Conservation (phyloP, 192 early-diverging fungal genomes). For the Backusella westeae region DNA sequence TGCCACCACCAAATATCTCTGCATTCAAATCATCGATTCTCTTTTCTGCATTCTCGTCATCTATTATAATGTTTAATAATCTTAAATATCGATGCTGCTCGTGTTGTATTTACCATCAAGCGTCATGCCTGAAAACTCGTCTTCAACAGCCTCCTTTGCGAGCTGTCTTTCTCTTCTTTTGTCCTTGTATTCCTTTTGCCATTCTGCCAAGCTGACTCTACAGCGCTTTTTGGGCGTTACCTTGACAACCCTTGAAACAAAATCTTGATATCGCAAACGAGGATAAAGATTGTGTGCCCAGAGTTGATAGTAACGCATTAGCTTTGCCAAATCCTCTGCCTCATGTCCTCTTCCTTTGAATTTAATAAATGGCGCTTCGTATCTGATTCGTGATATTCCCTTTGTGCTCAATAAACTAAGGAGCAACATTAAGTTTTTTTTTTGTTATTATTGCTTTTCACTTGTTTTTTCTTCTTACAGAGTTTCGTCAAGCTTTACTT, state of each 20-base stretch:
- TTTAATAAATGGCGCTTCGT: conserved; percentile 3
- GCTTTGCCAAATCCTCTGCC: conserved; percentile 13
- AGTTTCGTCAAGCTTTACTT: neutral
- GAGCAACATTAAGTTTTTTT: neutral
- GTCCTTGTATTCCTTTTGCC: conserved; percentile 12
- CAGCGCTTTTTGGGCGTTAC: conserved; percentile 14
- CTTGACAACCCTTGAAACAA: conserved; percentile 15
- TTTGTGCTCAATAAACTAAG: neutral
- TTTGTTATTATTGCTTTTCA: neutral
- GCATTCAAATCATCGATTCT: neutral
- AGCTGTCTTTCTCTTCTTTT: neutral
- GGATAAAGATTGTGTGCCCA: conserved; percentile 34
- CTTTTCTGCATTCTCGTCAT: neutral
- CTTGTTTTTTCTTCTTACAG: neutral
- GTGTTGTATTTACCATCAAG: conserved; percentile 7
- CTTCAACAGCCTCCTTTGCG: neutral
- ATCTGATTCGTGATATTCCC: conserved; percentile 1
- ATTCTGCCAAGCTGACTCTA: neutral
- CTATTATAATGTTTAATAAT: neutral
- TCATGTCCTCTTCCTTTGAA: conserved; percentile 13
- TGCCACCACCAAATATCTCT: neutral
- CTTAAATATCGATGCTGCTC: no score
- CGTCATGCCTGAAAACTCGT: conserved; percentile 14
- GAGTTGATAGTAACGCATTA: conserved; percentile 32
- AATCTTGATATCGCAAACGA: conserved; percentile 27